Evolutionary conservation across 129 eudicot genomes (phyloP).

Genomic region (Flaveria ramosissima): DNA sequence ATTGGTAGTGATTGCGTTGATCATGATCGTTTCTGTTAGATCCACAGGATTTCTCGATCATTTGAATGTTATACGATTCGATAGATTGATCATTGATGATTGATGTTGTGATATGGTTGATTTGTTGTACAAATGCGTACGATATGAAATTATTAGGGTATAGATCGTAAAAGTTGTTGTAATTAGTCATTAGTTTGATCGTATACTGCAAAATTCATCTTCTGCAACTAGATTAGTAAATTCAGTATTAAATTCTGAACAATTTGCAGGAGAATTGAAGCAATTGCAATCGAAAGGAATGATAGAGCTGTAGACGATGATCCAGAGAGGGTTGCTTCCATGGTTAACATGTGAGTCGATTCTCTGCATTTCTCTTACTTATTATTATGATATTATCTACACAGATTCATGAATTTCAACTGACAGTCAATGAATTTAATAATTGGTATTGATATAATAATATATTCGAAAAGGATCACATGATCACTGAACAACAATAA

Average conservation of each 20-base stretch:
- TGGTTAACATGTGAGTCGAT: conserved; percentile 69
- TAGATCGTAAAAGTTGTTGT: not conserved
- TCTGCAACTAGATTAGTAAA: not conserved
- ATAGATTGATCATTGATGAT: conserved; percentile 1
- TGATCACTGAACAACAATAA: conserved; percentile 45
- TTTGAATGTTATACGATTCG: conserved; percentile 8
- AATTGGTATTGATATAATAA: conserved; percentile 13
- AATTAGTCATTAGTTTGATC: too few species aligned
- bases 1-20: conserved; percentile 9
- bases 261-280: conserved; percentile 49
- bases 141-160: not conserved
- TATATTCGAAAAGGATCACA: conserved; percentile 38
- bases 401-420: conserved; percentile 45
- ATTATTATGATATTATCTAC: conserved; percentile 9
- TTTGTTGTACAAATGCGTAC: conserved; percentile 15
- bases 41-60: conserved; percentile 31
- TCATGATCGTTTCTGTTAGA: conserved; percentile 19
- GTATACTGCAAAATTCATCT: too few species aligned
- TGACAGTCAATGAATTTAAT: conserved; percentile 40
- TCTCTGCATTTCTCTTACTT: conserved; percentile 21
- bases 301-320: conserved; percentile 58
- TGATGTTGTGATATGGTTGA: not conserved
- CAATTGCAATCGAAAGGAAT: conserved; percentile 46
- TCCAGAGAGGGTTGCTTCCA: conserved; percentile 64
- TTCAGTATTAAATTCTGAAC: not conserved